Percentiles rank a stretch among this genome's conserved stretches.
Evolutionary conservation across 257 asterid species (phyloP).

Genomic region (Gentiana dahurica): DNA sequence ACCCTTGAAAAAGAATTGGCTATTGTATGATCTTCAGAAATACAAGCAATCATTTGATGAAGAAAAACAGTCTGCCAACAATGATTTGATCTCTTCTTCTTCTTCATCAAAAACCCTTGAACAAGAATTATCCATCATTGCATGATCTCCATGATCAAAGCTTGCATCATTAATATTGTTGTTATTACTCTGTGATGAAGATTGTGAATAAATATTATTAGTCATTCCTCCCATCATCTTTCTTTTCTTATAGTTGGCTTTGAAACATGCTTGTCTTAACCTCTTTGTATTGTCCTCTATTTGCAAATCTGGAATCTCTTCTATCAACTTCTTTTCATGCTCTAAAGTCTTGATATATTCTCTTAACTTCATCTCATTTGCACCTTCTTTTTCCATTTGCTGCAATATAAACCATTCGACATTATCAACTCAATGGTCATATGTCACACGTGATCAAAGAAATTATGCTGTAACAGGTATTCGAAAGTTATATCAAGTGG

Average conservation of each 20-base stretch:
- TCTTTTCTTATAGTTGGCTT: conserved; percentile 65
- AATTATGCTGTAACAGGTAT: too few relatives aligned
- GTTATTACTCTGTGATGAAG: not conserved
- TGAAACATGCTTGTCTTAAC: conserved; percentile 58
- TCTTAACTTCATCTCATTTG: conserved; percentile 16
- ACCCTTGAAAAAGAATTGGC: too few relatives aligned
- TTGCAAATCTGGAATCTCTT: conserved; percentile 48
- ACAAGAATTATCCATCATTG: not conserved
- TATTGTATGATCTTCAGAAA: too few relatives aligned
- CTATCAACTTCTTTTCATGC: conserved; percentile 43
- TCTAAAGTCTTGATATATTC: conserved; percentile 31
- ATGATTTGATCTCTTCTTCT: conserved; percentile 29
- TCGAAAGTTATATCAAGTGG: too few relatives aligned
- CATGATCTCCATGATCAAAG: conserved; percentile 2
- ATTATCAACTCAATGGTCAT: too few relatives aligned
- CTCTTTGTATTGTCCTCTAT: conserved; percentile 55
- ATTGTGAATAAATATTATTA: conserved; percentile 2
- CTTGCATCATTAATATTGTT: conserved; percentile 3
- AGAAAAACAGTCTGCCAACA: conserved; percentile 30
- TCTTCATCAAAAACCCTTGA: conserved; percentile 2
- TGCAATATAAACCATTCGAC: conserved; percentile 3
- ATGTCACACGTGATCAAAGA: too few relatives aligned
- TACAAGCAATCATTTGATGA: conserved; percentile 1
- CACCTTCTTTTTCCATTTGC: conserved; percentile 38
- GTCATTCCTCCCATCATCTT: conserved; percentile 19